Conservation (phyloP, 768 basidiomycete genomes). For the Rhodotorula graminis region DNA sequence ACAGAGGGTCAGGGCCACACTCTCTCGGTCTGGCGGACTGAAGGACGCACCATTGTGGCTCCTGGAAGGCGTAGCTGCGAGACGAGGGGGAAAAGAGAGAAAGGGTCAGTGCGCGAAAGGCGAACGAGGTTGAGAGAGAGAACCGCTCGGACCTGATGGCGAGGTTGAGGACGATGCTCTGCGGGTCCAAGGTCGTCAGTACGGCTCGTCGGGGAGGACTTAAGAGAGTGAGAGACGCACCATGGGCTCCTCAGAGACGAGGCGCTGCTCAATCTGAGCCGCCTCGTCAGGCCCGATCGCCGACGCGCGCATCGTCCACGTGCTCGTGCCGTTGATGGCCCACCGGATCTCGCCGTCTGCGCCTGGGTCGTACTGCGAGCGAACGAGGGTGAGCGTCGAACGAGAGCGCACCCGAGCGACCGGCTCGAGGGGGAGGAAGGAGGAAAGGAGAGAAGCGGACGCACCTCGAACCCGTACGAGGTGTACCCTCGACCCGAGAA, state of each 20-base stretch:
- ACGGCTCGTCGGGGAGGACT: not conserved
- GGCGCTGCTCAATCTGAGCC: constrained; percentile 58
- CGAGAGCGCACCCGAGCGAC: too few relatives aligned
- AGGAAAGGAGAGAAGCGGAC: not conserved
- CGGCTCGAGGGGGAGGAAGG: not conserved
- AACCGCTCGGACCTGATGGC: not conserved
- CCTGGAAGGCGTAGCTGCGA: not conserved
- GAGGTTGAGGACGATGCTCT: constrained; percentile 3
- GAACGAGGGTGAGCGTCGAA: not conserved
- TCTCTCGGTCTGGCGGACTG: not conserved
- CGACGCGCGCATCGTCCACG: constrained; percentile 66
- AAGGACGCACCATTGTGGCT: not conserved
- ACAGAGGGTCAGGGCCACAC: not conserved
- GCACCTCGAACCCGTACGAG: constrained; percentile 26
- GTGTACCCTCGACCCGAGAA: constrained; percentile 27
- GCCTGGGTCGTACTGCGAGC: constrained; percentile 35
- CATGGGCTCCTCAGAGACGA: constrained; percentile 88
- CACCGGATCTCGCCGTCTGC: constrained; percentile 72
- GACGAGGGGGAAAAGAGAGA: not conserved
- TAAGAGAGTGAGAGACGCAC: constrained; percentile 61
- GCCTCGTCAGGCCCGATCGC: constrained; percentile 62
- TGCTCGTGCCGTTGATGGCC: constrained; percentile 61
- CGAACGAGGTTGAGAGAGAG: not conserved
- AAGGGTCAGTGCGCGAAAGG: not conserved
- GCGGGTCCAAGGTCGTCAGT: not conserved